Conservation (phyloP, 2,329 filamentous ascomycete genomes). For the Chalaropsis ovoidea region DNA sequence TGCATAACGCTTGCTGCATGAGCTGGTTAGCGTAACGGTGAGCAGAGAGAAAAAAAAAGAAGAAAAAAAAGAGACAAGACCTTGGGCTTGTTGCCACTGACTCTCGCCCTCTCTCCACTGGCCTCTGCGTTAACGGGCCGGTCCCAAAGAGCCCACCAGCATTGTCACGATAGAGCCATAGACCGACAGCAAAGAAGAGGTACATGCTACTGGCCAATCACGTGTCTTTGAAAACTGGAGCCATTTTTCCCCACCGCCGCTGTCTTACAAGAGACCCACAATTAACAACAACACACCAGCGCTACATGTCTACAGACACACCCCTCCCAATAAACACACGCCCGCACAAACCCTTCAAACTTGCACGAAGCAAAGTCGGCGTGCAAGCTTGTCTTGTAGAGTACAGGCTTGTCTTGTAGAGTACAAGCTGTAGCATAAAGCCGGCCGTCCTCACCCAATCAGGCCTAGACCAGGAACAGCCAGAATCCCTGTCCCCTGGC, state of each 20-base stretch:
- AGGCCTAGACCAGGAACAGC: slow-evolving; percentile 1
- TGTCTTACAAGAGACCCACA: background rate
- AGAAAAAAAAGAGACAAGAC: background rate
- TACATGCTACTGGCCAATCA: background rate
- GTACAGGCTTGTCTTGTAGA: no score
- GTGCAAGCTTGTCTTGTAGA: no score
- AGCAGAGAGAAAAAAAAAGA: background rate
- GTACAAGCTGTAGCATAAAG: background rate
- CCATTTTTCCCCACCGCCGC: background rate
- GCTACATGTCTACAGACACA: background rate
- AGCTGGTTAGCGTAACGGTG: background rate
- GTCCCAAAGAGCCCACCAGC: background rate
- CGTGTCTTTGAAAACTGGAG: background rate
- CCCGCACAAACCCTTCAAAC: background rate
- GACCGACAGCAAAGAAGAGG: background rate
- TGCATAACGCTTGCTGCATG: slow-evolving; percentile 4
- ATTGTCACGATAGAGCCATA: background rate
- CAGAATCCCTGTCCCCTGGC: background rate
- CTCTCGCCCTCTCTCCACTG: background rate
- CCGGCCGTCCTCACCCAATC: background rate
- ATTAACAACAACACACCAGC: background rate
- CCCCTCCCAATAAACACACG: background rate
- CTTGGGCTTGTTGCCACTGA: background rate
- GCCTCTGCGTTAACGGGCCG: slow-evolving; percentile 3
- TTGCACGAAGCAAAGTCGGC: no score